phyloP scores from a whole-genome alignment of 108 stramenopile genomes.

The Nannochloropsis gaditana region DNA sequence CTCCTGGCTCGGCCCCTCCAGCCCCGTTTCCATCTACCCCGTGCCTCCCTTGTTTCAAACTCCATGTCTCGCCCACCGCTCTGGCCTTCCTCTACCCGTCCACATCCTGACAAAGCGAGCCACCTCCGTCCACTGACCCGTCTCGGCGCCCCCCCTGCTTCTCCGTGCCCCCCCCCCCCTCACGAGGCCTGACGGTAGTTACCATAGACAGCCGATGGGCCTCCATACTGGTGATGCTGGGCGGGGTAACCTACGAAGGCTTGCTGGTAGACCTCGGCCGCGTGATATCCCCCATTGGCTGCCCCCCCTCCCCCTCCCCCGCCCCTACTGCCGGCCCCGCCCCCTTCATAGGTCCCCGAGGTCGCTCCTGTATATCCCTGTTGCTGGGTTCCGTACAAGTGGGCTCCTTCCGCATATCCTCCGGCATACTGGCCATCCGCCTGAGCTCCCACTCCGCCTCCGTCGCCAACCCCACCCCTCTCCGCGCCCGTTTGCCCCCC shows the following conservation, averaged over 20 bases:
- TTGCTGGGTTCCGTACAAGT: background rate
- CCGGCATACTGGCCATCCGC: background rate
- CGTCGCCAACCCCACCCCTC: background rate
- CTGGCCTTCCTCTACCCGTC: background rate
- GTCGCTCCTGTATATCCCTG: background rate
- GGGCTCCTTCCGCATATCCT: background rate
- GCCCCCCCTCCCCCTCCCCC: background rate
- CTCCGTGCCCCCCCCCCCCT: background rate
- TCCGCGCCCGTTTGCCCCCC: background rate
- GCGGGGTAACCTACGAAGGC: background rate
- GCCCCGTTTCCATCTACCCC: background rate
- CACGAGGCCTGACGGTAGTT: background rate
- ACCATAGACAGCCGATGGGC: background rate
- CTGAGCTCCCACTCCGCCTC: background rate
- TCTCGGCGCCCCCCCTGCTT: no score
- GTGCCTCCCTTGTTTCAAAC: background rate
- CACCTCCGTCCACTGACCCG: no score
- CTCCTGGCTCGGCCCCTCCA: background rate
- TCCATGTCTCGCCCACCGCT: background rate
- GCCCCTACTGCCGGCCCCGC: background rate
- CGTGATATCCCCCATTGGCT: background rate
- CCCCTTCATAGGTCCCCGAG: background rate
- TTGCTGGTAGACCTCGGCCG: constrained; percentile 9
- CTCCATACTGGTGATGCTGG: background rate
- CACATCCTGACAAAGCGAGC: background rate